Conservation (phyloP, 2,329 filamentous ascomycete genomes). For the Elsinoe fawcettii region DNA sequence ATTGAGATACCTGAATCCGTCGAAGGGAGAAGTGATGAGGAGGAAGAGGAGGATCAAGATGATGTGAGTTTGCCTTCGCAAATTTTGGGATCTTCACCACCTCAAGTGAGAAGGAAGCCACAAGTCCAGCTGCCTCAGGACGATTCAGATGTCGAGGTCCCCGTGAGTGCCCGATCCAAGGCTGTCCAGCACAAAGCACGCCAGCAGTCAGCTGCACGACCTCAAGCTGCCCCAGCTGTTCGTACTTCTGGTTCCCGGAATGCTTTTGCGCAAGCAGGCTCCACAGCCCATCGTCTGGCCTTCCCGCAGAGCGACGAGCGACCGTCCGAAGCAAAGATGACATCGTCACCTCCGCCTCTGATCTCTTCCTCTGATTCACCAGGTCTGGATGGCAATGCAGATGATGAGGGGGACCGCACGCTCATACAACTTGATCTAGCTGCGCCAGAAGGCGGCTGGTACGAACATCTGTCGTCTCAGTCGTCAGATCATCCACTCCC, state of each 20-base stretch:
- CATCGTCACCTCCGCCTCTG: background rate
- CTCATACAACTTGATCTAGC: conserved; percentile 21
- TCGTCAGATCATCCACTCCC: conserved; percentile 10
- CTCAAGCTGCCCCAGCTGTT: background rate
- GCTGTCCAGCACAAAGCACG: background rate
- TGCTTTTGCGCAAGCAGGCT: conserved; percentile 5
- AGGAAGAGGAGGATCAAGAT: conserved; percentile 10
- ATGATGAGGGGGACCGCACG: conserved; percentile 7
- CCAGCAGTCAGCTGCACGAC: background rate
- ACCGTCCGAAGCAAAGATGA: background rate
- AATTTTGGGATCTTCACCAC: background rate
- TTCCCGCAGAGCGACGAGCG: background rate
- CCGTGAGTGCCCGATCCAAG: background rate
- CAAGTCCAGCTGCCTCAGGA: background rate
- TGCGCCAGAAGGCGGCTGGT: conserved; percentile 25
- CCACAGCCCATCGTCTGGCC: background rate
- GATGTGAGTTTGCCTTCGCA: background rate
- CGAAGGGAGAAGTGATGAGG: background rate
- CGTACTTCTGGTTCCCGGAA: conserved; percentile 9
- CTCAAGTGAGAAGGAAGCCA: background rate
- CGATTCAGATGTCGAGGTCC: background rate
- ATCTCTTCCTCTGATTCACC: background rate
- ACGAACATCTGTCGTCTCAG: conserved; percentile 15
- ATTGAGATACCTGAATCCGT: background rate
- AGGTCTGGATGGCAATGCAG: background rate